phyloP scores from a whole-genome alignment of 192 early-diverging fungal genomes.

The Dispira simplex region DNA sequence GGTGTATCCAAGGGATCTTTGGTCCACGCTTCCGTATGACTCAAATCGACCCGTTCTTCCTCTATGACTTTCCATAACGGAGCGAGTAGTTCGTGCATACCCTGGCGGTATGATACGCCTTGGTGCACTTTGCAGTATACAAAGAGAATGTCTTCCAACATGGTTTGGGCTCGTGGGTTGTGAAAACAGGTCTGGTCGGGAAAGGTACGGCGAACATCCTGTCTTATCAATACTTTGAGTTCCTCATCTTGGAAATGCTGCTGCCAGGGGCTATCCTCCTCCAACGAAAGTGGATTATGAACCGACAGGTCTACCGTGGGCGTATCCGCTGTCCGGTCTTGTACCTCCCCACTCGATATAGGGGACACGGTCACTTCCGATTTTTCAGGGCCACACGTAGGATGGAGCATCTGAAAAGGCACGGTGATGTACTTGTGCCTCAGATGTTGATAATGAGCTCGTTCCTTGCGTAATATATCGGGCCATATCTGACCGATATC shows the following conservation, averaged over 20 bases:
- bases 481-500: conserved; percentile 26
- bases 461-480: conserved; percentile 38
- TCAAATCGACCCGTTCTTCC: conserved; percentile 36
- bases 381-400: not conserved
- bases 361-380: too few species aligned
- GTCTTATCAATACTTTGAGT: conserved; percentile 63
- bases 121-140: conserved; percentile 82
- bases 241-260: conserved; percentile 83
- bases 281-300: conserved; percentile 78
- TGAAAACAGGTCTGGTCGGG: conserved; percentile 81
- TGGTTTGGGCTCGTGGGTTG: conserved; percentile 36
- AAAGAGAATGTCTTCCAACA: conserved; percentile 71
- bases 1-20: too few species aligned
- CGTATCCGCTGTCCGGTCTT: conserved; percentile 25
- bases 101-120: conserved; percentile 87
- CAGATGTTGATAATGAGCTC: conserved; percentile 48
- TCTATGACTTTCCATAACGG: conserved; percentile 68
- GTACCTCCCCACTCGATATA: not conserved
- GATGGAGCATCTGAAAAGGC: conserved; percentile 18
- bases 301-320: conserved; percentile 38
- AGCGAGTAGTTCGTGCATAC: conserved; percentile 94
- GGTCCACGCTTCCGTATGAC: not conserved
- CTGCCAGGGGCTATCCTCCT: conserved; percentile 84
- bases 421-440: conserved; percentile 48
- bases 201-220: conserved; percentile 90